Evolutionary conservation across 108 stramenopile genomes (phyloP).

Genomic region (Nannochloropsis salina): DNA sequence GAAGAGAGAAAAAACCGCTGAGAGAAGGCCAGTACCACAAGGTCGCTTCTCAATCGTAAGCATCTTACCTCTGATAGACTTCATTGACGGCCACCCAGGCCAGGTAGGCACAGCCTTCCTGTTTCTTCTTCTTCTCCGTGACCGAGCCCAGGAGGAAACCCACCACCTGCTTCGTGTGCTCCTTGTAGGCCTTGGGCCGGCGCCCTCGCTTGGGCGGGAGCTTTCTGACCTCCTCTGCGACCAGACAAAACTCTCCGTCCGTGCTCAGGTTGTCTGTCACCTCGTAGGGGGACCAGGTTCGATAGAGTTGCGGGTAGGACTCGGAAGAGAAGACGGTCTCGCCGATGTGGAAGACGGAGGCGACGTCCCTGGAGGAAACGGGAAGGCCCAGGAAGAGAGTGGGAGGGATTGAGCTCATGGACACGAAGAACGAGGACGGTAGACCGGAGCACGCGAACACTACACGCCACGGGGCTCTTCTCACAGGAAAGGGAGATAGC

Average conservation of each 20-base stretch:
- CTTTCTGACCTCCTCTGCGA: not conserved
- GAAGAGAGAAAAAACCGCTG: not conserved
- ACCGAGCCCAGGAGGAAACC: not conserved
- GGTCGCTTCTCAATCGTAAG: not conserved
- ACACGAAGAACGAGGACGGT: too few species aligned
- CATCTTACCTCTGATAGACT: not conserved
- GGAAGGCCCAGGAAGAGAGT: not conserved
- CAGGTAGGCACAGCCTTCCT: slow-evolving; percentile 17
- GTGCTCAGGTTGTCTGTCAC: not conserved
- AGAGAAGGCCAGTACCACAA: not conserved
- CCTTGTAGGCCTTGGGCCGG: not conserved
- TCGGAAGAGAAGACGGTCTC: slow-evolving; percentile 10
- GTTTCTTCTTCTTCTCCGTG: slow-evolving; percentile 11
- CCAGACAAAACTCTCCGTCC: not conserved
- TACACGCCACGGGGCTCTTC: too few species aligned
- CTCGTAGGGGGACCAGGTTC: not conserved
- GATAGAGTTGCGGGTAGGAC: not conserved
- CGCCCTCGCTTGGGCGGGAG: not conserved
- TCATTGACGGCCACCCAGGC: not conserved
- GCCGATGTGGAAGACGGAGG: not conserved
- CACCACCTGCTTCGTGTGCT: not conserved
- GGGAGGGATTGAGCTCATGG: not conserved
- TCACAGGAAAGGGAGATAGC: too few species aligned
- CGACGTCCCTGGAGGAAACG: not conserved
- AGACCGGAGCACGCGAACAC: too few species aligned